Base-by-base conservation (phyloP, 352 stramenopile genomes). In the Globisporangium mamillatum region DNA sequence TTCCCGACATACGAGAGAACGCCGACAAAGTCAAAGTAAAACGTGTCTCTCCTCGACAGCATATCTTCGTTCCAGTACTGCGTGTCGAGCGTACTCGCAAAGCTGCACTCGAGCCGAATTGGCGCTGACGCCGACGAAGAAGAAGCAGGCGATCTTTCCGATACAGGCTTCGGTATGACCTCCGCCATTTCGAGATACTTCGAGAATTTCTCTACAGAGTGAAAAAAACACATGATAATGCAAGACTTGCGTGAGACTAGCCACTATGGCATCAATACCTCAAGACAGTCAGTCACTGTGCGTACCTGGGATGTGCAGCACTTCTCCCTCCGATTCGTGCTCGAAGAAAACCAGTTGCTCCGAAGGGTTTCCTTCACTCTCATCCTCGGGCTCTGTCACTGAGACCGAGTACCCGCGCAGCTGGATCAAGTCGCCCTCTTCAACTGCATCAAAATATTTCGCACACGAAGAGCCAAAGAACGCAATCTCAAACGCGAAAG, bases 401-500 rank as follows among this genome's bases (percentile, higher is more conserved):
- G 36, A 72, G 36, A 57, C 36, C 8, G 69, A 75, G 68, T 89
- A 91, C 0, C 74, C 78, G 60, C 78, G 60, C 14, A 91, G 62
- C 55, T 90, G 81, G 25, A 90, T 63, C 24, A 90, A 63, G 50
- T 92, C 84, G 36, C 84, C 82, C 67, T 92, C 84, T 16, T 86
- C 63, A 29, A 92, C 60, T 0, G 69, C 66, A 16, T 81, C 36
- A 65, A 81, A 90, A 67, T 85, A 83, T 48, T 78, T 82, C 1
- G 81, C 82, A 14, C 80, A 89, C 78, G 85, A 86, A 2, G 82
- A 81, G 0, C 84, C 84, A 20, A 87, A 88, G 60, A 92, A 92
- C n/a, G 82, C 74, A 16, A 91, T 64, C 64, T 91, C 84, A 9
- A 86, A 70, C 0, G 72, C 76, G 0, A 69, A 71, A 1, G 68